A percentile compares a stretch with the other conserved stretches of the same genome.
Conservation (phyloP, 371 early-diverging fungal species). For the Circinella minor region DNA sequence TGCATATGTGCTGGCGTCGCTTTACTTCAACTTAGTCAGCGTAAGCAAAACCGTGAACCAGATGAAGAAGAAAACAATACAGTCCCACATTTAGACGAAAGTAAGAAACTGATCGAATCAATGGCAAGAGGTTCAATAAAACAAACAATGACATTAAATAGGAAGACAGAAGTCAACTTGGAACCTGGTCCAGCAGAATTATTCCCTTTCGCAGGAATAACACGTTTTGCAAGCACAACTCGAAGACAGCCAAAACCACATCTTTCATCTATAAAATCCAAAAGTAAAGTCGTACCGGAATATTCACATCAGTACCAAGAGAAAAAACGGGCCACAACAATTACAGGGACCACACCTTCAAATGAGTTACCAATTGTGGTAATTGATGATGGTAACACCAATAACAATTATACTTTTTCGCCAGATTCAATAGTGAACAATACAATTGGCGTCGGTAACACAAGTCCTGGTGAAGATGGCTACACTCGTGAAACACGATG, state of each 20-base stretch:
- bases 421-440: not conserved
- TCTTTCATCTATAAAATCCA: not conserved
- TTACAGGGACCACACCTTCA: not conserved
- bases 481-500: constrained; percentile 13
- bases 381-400: not conserved
- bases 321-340: not conserved
- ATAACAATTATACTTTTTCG: not conserved
- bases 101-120: too few species aligned
- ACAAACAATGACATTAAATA: not conserved
- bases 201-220: constrained; percentile 13
- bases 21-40: constrained; percentile 31
- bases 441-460: constrained; percentile 14
- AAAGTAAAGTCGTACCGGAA: not conserved
- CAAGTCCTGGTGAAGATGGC: constrained; percentile 12
- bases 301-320: not conserved
- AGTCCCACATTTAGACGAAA: too few species aligned
- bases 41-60: constrained; percentile 27
- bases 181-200: constrained; percentile 10
- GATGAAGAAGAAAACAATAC: not conserved
- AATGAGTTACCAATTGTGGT: not conserved
- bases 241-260: not conserved
- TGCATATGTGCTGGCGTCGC: constrained; percentile 74
- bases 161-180: not conserved
- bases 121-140: too few species aligned
- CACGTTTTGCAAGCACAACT: constrained; percentile 7